Base-by-base conservation (phyloP, 768 basidiomycete genomes). In the Brasilioporus rufonigricans region DNA sequence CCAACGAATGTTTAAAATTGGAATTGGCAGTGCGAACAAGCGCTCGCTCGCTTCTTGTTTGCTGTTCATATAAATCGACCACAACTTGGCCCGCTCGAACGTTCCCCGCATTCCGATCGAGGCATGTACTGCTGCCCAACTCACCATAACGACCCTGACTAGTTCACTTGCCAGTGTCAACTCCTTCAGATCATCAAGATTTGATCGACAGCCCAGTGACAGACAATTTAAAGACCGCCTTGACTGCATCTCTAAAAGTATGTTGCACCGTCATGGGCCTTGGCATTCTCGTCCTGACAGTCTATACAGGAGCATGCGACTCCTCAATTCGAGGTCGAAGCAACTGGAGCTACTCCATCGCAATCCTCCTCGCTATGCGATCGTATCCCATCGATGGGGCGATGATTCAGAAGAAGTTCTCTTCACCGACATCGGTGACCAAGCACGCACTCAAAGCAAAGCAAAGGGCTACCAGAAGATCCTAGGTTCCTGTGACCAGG, bases 371-470 rank as follows among this genome's bases (percentile, higher is more conserved):
- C 35, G 8, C n/a, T 67, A 69, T 16, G 63, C 65, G 29, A 67
- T 67, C 21, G 53, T 68, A 36, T 68, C 66, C n/a, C 67, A 69
- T 47, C 55, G 67, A 51, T 68, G 67, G 67, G 59, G 59, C 4
- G 35, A 55, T 9, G 57, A 59, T 31, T 60, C 52, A 0, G 62
- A 62, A 23, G 67, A 68, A 21, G 59, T 67, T 7, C 50, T 58
- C 39, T 69, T 65, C 57, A 38, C 48, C 7, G 63, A 70, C 40
- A 67, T 71, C 43, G 61, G 57, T 11, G 55, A 63, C 32, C 43
- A 14, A 24, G 33, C 21, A 1, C 49, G 52, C 27, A 33, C 57
- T 8, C 36, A 18, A 23, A 47, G 53, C 44, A 67, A 63, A 38
- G 39, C n/a, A 14, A 65, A 48, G n/a, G 61, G 67, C 2, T 59